Evolutionary conservation across 2,329 filamentous ascomycete genomes (phyloP).

Genomic region (Xylaria digitata): DNA sequence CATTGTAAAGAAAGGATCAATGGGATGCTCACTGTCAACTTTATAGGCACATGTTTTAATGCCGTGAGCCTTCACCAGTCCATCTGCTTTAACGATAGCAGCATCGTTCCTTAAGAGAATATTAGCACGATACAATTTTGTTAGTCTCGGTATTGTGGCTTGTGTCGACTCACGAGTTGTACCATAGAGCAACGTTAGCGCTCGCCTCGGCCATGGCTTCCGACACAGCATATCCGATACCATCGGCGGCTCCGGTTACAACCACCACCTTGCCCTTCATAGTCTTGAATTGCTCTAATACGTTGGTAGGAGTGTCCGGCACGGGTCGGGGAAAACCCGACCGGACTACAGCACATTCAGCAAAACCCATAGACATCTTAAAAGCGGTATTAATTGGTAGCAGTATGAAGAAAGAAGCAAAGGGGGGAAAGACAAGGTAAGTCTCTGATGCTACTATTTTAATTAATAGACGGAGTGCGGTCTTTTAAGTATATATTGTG

Average conservation of each 20-base stretch:
- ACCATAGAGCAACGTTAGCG: conserved; percentile 36
- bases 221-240: conserved; percentile 38
- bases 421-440: too few relatives aligned
- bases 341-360: conserved; percentile 37
- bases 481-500: too few relatives aligned
- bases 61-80: conserved; percentile 26
- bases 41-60: conserved; percentile 33
- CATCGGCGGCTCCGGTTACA: conserved; percentile 38
- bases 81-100: conserved; percentile 33
- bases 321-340: conserved; percentile 36
- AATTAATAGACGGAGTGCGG: too few relatives aligned
- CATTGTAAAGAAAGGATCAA: not conserved
- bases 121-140: conserved; percentile 12
- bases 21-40: conserved; percentile 31
- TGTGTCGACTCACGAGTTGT: conserved; percentile 35
- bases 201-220: conserved; percentile 39
- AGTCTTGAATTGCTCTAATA: conserved; percentile 34
- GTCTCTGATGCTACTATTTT: too few relatives aligned
- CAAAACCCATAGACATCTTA: conserved; percentile 40
- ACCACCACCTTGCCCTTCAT: conserved; percentile 39
- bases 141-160: too few relatives aligned
- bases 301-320: conserved; percentile 33
- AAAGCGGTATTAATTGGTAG: conserved; percentile 2
- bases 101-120: conserved; percentile 27
- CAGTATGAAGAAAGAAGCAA: too few relatives aligned